Evolutionary conservation across 1,284 basidiomycete species (phyloP).

Genomic region (Cryptococcus sp.): DNA sequence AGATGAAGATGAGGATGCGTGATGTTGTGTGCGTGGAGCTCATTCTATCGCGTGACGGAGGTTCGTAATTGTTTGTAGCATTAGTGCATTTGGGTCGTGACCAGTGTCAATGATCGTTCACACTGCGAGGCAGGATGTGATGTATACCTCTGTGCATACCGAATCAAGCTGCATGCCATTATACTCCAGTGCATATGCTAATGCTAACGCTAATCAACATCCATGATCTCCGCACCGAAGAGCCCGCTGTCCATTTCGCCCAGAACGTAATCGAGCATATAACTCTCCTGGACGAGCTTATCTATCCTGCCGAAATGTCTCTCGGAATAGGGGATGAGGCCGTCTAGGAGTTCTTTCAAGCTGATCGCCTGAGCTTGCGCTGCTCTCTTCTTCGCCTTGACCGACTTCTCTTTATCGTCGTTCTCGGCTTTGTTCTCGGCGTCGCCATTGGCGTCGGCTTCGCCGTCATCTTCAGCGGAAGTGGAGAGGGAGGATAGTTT

Average conservation of each 20-base stretch:
- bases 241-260: conserved; percentile 79
- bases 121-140: too few species aligned
- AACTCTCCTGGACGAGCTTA: conserved; percentile 85
- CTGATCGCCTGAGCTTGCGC: conserved; percentile 24
- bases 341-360: conserved; percentile 79
- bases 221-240: conserved; percentile 46
- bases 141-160: neutral
- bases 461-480: conserved; percentile 23
- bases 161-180: neutral
- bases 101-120: too few species aligned
- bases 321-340: conserved; percentile 89
- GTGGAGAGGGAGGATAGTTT: conserved; percentile 26
- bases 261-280: conserved; percentile 87
- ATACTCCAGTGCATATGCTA: neutral
- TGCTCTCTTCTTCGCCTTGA: conserved; percentile 3
- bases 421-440: conserved; percentile 13
- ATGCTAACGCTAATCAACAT: conserved; percentile 26
- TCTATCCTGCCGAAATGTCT: conserved; percentile 85
- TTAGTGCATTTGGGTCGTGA: too few species aligned
- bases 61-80: too few species aligned
- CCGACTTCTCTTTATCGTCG: conserved; percentile 19
- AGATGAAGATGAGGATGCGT: too few species aligned
- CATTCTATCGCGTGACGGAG: too few species aligned
- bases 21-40: too few species aligned
- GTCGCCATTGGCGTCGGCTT: conserved; percentile 32